Percentiles rank a stretch among this genome's conserved stretches.
Conservation (phyloP, 805 yeast species). For the Saccharomycodes ludwigii region DNA sequence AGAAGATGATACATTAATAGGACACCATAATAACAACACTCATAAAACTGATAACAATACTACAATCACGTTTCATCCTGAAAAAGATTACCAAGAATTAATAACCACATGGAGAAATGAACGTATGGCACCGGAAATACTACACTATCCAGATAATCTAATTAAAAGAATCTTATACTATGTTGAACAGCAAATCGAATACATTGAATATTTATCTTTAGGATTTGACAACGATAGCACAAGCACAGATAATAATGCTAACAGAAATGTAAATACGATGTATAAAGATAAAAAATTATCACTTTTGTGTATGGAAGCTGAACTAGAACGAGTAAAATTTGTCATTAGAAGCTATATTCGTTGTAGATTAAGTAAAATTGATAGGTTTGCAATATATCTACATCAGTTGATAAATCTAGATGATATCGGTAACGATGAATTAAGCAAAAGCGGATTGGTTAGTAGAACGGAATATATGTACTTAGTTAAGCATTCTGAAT, state of each 20-base stretch:
- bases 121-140: conserved; percentile 75
- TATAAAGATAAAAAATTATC: conserved; percentile 54
- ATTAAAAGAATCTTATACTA: conserved; percentile 45
- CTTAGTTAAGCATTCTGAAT: conserved; percentile 54
- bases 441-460: conserved; percentile 24
- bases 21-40: conserved; percentile 1
- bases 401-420: conserved; percentile 29
- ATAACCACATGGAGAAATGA: conserved; percentile 71
- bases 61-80: conserved; percentile 11
- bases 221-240: conserved; percentile 44
- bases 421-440: too few species aligned
- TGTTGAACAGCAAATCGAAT: conserved; percentile 59
- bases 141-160: conserved; percentile 56
- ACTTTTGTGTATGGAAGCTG: conserved; percentile 79
- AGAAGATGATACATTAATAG: too few species aligned
- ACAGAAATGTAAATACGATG: neutral
- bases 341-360: conserved; percentile 72
- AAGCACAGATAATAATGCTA: neutral
- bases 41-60: conserved; percentile 1
- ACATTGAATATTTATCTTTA: conserved; percentile 66
- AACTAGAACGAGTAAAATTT: conserved; percentile 76
- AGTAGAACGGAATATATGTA: conserved; percentile 53
- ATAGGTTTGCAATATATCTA: conserved; percentile 51
- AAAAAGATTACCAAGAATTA: conserved; percentile 24
- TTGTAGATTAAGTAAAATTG: conserved; percentile 65